A percentile compares a stretch with the other conserved stretches of the same genome.
Conservation (phyloP, 495 filamentous ascomycete genomes). For the Amorphotheca resinae region DNA sequence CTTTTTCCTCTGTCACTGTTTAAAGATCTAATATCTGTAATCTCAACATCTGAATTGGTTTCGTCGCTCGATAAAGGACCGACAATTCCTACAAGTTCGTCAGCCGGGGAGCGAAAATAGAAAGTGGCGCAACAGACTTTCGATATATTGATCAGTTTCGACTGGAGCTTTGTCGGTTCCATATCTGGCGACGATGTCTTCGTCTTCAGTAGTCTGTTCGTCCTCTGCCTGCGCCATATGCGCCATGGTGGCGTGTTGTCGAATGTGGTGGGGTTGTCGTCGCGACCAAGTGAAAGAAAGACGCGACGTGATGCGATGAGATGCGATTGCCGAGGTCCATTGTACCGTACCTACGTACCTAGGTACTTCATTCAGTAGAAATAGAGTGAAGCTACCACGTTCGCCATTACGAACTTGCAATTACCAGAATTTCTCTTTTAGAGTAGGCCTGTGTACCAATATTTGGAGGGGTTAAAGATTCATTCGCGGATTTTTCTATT, state of each 20-base stretch:
- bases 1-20: slow-evolving; percentile 9
- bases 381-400: too few species aligned
- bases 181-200: slow-evolving; percentile 2
- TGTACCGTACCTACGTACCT: too few species aligned
- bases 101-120: not conserved
- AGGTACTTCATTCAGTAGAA: too few species aligned
- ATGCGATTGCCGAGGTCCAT: too few species aligned
- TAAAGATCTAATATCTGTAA: slow-evolving; percentile 1
- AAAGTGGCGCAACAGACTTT: slow-evolving; percentile 1
- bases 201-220: slow-evolving; percentile 8
- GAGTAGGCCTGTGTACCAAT: too few species aligned
- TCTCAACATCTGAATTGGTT: slow-evolving; percentile 11
- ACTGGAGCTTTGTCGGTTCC: slow-evolving; percentile 2
- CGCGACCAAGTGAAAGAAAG: not conserved
- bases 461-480: too few species aligned
- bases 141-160: slow-evolving; percentile 13
- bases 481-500: too few species aligned
- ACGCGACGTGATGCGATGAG: not conserved
- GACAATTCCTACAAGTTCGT: slow-evolving; percentile 7
- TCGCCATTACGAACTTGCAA: too few species aligned
- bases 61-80: not conserved
- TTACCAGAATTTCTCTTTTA: too few species aligned
- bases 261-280: not conserved
- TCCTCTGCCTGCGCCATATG: slow-evolving; percentile 8
- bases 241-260: slow-evolving; percentile 3